phyloP scores from a whole-genome alignment of 2,329 filamentous ascomycete species.

The Trichoderma hamatum region DNA sequence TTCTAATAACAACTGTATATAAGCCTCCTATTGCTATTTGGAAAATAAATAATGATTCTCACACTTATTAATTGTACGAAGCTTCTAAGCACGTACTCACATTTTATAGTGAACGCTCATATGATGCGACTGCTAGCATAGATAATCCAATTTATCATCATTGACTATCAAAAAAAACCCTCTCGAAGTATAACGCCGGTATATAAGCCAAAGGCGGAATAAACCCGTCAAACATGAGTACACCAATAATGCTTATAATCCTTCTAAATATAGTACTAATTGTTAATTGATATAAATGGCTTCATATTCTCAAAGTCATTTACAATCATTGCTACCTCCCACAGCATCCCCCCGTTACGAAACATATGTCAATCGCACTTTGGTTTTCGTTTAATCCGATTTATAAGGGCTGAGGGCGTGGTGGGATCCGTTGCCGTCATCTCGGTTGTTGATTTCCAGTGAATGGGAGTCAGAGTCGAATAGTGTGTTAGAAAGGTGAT shows the following conservation, averaged over 20 bases:
- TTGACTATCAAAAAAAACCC: neutral
- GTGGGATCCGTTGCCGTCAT: neutral
- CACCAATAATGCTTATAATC: neutral
- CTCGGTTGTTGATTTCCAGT: neutral
- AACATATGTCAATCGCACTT: neutral
- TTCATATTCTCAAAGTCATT: neutral
- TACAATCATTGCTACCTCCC: neutral
- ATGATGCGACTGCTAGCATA: neutral
- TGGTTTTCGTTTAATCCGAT: neutral
- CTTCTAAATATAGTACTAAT: neutral
- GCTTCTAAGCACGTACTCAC: neutral
- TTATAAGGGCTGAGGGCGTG: neutral
- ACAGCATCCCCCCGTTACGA: neutral
- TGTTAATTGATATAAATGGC: neutral
- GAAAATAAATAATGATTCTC: neutral
- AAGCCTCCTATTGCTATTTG: neutral
- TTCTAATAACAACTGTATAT: neutral
- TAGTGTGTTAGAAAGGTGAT: neutral
- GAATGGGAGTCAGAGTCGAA: constrained; percentile 22
- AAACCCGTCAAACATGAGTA: neutral
- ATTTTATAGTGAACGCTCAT: neutral
- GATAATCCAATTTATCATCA: neutral
- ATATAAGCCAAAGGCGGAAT: neutral
- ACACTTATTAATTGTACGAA: neutral
- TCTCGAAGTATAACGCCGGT: neutral